Percentiles rank a stretch among this genome's conserved stretches.
These are phyloP conservation scores for Halenospora varia DNA, from an alignment of 495 filamentous ascomycete genomes.

Conservation along the genomic window DNA sequence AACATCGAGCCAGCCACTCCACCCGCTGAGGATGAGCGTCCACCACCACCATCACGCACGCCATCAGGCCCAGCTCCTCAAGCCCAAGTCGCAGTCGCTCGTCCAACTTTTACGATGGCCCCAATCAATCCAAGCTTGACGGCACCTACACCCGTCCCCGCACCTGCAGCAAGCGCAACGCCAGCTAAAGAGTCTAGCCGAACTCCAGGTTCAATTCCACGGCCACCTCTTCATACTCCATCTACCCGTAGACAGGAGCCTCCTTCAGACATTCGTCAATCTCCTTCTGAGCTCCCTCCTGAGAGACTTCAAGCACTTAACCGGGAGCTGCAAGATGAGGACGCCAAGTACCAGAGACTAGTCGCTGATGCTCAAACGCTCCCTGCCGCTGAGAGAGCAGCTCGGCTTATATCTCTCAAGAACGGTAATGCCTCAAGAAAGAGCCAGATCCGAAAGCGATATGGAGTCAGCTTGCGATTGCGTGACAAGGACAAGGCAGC, in stretches of 20 bases:
- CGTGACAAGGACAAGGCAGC: conserved; percentile 18
- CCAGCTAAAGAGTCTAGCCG: background rate
- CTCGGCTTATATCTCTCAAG: conserved; percentile 8
- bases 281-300: conserved; percentile 16
- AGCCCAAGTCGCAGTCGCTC: no score
- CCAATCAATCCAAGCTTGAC: background rate
- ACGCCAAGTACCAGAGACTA: conserved; percentile 3
- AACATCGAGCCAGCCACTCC: background rate
- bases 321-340: conserved; percentile 8
- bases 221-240: conserved; percentile 9
- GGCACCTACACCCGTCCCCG: background rate
- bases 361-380: background rate
- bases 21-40: background rate
- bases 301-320: conserved; percentile 13
- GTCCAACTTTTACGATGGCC: background rate
- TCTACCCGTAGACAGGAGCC: background rate
- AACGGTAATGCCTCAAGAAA: conserved; percentile 20
- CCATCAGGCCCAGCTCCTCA: background rate
- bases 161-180: background rate
- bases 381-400: background rate
- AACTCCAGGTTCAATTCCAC: background rate
- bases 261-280: conserved; percentile 1
- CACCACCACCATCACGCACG: background rate
- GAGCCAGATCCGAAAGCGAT: conserved; percentile 19
- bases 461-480: conserved; percentile 21